phyloP scores from a whole-genome alignment of 768 basidiomycete species.

The Phylloporus sp. region DNA sequence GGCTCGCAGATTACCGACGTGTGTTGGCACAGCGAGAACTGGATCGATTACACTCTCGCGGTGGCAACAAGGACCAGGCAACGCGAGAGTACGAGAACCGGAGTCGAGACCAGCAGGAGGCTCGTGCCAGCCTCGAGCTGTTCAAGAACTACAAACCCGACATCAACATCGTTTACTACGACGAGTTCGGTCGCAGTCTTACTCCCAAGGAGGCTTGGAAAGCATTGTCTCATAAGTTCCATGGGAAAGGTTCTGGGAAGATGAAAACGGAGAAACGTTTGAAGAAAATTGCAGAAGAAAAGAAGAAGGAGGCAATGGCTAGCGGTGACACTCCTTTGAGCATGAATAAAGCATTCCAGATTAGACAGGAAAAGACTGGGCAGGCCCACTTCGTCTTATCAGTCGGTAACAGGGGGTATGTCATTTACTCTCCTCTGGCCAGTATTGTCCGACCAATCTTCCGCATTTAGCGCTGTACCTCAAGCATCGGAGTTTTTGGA shows the following conservation, averaged over 20 bases:
- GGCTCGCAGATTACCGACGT: constrained; percentile 82
- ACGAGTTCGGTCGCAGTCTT: constrained; percentile 86
- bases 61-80: constrained; percentile 85
- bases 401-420: constrained; percentile 88
- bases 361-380: constrained; percentile 88
- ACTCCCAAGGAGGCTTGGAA: constrained; percentile 99
- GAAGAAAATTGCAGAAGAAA: constrained; percentile 97
- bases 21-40: constrained; percentile 74
- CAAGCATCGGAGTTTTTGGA: constrained; percentile 79
- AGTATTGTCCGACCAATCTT: constrained; percentile 1
- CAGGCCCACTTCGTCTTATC: constrained; percentile 96
- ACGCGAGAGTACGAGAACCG: constrained; percentile 94
- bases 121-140: constrained; percentile 69
- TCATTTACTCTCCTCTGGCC: constrained; percentile 1
- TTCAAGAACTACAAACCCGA: constrained; percentile 97
- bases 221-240: constrained; percentile 95
- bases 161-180: constrained; percentile 92
- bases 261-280: constrained; percentile 96
- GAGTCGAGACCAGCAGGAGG: constrained; percentile 85
- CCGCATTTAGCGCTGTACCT: constrained; percentile 66
- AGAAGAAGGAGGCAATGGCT: constrained; percentile 89
- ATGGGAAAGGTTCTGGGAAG: constrained; percentile 94
- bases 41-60: constrained; percentile 71
- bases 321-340: constrained; percentile 94
- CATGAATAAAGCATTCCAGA: constrained; percentile 92